Evolutionary conservation across 2,329 filamentous ascomycete genomes (phyloP).

Genomic region (Cladosporium phlei): DNA sequence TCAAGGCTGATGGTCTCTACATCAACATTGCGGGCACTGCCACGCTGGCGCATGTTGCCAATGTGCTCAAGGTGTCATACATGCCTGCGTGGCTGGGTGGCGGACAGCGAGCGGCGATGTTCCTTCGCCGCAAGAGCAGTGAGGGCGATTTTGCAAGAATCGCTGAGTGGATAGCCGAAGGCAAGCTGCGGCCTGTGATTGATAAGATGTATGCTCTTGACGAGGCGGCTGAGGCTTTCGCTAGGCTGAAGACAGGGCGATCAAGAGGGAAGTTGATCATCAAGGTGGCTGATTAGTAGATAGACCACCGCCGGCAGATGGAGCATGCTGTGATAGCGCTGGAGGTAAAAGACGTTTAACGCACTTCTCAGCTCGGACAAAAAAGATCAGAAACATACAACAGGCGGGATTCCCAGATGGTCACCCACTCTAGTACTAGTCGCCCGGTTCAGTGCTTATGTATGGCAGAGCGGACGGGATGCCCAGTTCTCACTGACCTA

Average conservation of each 20-base stretch:
- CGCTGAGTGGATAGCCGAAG: conserved; percentile 12
- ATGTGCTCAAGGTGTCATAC: conserved; percentile 32
- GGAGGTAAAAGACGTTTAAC: too few species aligned
- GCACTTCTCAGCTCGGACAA: too few species aligned
- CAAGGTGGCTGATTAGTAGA: conserved; percentile 12
- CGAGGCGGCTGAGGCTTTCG: conserved; percentile 53
- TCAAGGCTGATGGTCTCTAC: conserved; percentile 47
- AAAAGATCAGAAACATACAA: too few species aligned
- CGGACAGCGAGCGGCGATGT: conserved; percentile 41
- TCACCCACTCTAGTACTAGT: too few species aligned
- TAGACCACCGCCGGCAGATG: too few species aligned
- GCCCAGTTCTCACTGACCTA: too few species aligned
- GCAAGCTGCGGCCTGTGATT: conserved; percentile 40
- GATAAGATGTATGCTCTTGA: conserved; percentile 54
- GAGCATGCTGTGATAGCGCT: too few species aligned
- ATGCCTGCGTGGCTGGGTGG: conserved; percentile 50
- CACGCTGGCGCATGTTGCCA: conserved; percentile 9
- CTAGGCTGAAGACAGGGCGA: conserved; percentile 52
- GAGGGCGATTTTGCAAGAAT: conserved; percentile 46
- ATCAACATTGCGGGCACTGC: conserved; percentile 24
- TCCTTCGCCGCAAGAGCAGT: conserved; percentile 35
- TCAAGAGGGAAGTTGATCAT: conserved; percentile 58
- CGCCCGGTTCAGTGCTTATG: too few species aligned
- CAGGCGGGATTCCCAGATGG: too few species aligned
- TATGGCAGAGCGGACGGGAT: too few species aligned